Evolutionary conservation across 768 basidiomycete species (phyloP), one percentile per base, ranked within the genome.

Genomic region (Mycena galericulata): DNA sequence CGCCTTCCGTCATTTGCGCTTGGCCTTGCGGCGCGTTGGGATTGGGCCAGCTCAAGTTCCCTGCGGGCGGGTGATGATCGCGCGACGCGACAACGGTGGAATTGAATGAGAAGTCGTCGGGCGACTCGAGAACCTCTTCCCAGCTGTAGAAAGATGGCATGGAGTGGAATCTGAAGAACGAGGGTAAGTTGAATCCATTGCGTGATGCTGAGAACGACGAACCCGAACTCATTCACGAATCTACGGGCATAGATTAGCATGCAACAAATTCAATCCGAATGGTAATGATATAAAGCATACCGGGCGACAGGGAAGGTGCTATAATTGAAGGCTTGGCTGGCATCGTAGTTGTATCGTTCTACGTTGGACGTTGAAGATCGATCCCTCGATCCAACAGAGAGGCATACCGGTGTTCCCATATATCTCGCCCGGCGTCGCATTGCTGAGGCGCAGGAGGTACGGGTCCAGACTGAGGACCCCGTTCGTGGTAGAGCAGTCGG

Each of bases 141-240:
- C 88, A 90, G 57, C 79, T 84, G 68, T 87, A 89, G 76, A 89
- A 86, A 1, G 88, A 89, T 6, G 88, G 88, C 85, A 88, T 87
- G 0, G 88, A 89, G 74, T 89, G 88, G 77, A 88, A 89, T 14
- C 87, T 87, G 40, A n/a, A 17, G 26, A 32, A 30, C 26, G 36
- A 24, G 36, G 62, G 7, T 51, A 0, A n/a, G n/a, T n/a, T n/a
- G n/a, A n/a, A n/a, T n/a, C n/a, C n/a, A n/a, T n/a, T n/a, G n/a
- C n/a, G n/a, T n/a, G 40, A 18, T 22, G 46, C 17, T 17, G 40
- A 11, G 14, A 29, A 17, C 43, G 17, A 67, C 81, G 53, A 61
- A 87, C 85, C 88, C 88, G 61, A 89, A 89, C 68, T 90, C 88
- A 67, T 89, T 89, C 46, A 88, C 80, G 62, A 88, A 89, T 46